A percentile compares a stretch with the other conserved stretches of the same genome.
phyloP scores from a whole-genome alignment of 768 basidiomycete species.

The Clathrus columnatus region DNA sequence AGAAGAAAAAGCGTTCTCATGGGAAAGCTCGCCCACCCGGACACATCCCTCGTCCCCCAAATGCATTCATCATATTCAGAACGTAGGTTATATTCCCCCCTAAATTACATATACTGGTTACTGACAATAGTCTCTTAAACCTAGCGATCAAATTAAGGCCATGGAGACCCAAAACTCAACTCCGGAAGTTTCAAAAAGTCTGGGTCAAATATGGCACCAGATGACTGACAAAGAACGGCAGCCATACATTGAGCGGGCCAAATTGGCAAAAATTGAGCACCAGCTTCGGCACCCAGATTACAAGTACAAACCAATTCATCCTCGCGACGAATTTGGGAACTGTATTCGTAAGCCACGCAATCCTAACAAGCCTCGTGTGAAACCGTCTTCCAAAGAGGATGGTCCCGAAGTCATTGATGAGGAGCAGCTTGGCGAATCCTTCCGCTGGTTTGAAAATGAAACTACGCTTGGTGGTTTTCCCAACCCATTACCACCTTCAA shows the following conservation, averaged over 20 bases:
- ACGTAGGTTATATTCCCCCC: slow-evolving; percentile 52
- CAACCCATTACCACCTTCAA: background rate
- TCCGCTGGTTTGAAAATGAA: background rate
- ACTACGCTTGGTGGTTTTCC: background rate
- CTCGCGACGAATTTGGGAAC: slow-evolving; percentile 8
- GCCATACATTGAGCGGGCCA: slow-evolving; percentile 6
- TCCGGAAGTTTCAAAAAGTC: slow-evolving; percentile 30
- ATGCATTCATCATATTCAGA: slow-evolving; percentile 83
- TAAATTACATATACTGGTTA: background rate
- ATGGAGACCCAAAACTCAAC: slow-evolving; percentile 22
- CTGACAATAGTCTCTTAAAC: no score
- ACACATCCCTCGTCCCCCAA: slow-evolving; percentile 77
- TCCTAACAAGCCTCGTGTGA: slow-evolving; percentile 5
- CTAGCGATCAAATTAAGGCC: slow-evolving; percentile 3
- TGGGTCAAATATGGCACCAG: slow-evolving; percentile 30
- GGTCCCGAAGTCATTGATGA: background rate
- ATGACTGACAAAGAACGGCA: slow-evolving; percentile 15
- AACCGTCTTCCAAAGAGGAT: background rate
- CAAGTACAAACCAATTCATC: slow-evolving; percentile 13
- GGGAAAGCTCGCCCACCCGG: slow-evolving; percentile 4
- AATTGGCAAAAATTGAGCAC: slow-evolving; percentile 8
- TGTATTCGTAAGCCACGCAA: slow-evolving; percentile 10
- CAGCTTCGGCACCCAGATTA: slow-evolving; percentile 3
- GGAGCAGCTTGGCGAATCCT: background rate
- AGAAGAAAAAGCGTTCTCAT: slow-evolving; percentile 9